Conservation (phyloP, 345 rosid species). For the Cardamine resedifolia region DNA sequence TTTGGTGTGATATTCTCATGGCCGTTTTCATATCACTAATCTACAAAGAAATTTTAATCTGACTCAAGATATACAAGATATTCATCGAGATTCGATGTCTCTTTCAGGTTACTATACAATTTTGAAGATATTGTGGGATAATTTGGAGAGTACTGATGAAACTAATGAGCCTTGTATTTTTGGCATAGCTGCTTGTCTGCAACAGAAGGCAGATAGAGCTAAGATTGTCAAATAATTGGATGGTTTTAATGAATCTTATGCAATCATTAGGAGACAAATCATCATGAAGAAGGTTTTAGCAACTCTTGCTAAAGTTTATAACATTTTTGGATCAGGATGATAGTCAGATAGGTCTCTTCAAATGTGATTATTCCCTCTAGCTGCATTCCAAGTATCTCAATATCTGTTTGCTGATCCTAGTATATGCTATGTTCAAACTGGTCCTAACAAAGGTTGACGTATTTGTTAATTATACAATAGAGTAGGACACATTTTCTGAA, state of each 20-base stretch:
- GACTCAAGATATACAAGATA: too few relatives aligned
- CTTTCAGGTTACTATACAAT: neutral
- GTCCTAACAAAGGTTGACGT: neutral
- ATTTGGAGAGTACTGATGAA: neutral
- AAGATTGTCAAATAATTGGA: neutral
- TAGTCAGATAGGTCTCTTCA: neutral
- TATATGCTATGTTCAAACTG: too few relatives aligned
- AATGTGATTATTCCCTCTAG: neutral
- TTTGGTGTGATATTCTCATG: too few relatives aligned
- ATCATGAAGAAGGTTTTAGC: too few relatives aligned
- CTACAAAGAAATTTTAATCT: too few relatives aligned
- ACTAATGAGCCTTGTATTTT: neutral
- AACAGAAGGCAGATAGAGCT: neutral
- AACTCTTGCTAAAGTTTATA: too few relatives aligned
- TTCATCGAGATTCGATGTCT: too few relatives aligned
- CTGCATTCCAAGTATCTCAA: neutral
- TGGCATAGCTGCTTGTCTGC: neutral
- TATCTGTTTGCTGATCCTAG: too few relatives aligned
- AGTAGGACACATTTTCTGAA: neutral
- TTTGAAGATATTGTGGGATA: neutral
- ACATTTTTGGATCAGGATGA: neutral
- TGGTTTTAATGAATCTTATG: too few relatives aligned
- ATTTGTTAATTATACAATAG: neutral
- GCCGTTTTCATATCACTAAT: too few relatives aligned
- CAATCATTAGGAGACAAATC: too few relatives aligned